Evolutionary conservation across 768 basidiomycete species (phyloP), one percentile per base, ranked within the genome.

Genomic region (Boletus eberwhitei): DNA sequence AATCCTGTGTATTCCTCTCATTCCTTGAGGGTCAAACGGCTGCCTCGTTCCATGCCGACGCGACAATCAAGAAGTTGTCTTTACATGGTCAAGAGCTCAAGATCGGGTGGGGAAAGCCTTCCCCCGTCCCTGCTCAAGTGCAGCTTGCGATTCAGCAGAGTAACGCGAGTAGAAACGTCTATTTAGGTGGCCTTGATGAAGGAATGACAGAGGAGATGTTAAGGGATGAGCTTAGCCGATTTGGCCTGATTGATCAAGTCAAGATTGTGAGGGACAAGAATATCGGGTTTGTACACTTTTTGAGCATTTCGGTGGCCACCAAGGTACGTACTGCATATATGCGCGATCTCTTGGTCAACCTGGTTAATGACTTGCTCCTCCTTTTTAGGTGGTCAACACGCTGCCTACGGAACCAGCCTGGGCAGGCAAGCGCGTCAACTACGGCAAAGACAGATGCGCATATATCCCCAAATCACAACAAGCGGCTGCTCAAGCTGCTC

Each of bases 251-350:
- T 64, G 97, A 99, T 73, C 96, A 98, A 71, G 95, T 99, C 70
- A 99, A 99, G 82, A 98, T 99, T 67, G 97, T 98, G 48, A 77
- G 96, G 57, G 97, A 99, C 77, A 98, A 98, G 81, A 97, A 97
- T 66, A 98, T 98, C 54, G 97, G 95, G 3, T 99, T 99, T 70
- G 94, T 99, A 19, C 97, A 99, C 73, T 98, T 98, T 78, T 77
- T 99, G 66, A 93, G 90, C 70, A 97, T 99, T 69, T 82, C 89
- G 21, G 84, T 91, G 39, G 97, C 97, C 16, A 95, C 90, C 60
- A 98, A 98, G 89, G 93, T 93, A 50, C 9, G 79, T 72, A 17
- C 1, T 17, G 29, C 36, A 9, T 55, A 26, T 58, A 48, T 59
- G 39, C 42, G 26, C 6, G 5, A 22, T 31, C 13, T 4, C 8